Evolutionary conservation across 768 basidiomycete genomes (phyloP), one percentile per base, ranked within the genome.

Genomic region (Tylopilus sp.): DNA sequence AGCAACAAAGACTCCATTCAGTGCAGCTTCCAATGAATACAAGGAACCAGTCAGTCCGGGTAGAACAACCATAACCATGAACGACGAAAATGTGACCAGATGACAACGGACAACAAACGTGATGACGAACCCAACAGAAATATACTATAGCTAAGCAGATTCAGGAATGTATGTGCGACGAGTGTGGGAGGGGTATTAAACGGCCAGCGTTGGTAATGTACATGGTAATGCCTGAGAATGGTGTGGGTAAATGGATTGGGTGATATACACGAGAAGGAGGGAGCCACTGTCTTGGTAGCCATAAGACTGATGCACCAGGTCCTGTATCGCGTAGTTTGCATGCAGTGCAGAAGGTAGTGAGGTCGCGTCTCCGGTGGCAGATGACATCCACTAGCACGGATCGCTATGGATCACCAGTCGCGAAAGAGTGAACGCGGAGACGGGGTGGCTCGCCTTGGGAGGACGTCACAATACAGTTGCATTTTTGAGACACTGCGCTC

Each of bases 181-280:
- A 55, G 42, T 51, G 51, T 56, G 52, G 28, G 30, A 38, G 6
- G 56, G 65, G 65, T 66, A 66, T 66, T 52, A 58, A 57, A 64
- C 65, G 65, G 25, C 65, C 65, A 47, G 65, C 62, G 62, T 51
- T 42, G 44, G 33, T 62, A 50, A n/a, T 57, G 43, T 57, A 56
- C 52, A 40, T 42, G 43, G 21, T 47, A 30, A 53, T 48, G 45
- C 36, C 22, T 22, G 39, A 31, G 31, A 25, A 44, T 36, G 7
- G 38, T 42, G 41, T 30, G 44, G 45, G 35, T 40, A 41, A 40
- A 21, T 25, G 33, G 25, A 33, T 36, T 13, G 15, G 23, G 48
- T 39, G n/a, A 17, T 39, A 46, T 28, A 43, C 18, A 26, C 40
- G 18, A 13, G 36, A 22, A 6, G 25, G 30, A 13, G 36, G 25